Percentiles rank a stretch among this genome's conserved stretches.
These are phyloP conservation scores for Castanea sativa DNA, from an alignment of 306 rosid genomes.

Conservation along the genomic window DNA sequence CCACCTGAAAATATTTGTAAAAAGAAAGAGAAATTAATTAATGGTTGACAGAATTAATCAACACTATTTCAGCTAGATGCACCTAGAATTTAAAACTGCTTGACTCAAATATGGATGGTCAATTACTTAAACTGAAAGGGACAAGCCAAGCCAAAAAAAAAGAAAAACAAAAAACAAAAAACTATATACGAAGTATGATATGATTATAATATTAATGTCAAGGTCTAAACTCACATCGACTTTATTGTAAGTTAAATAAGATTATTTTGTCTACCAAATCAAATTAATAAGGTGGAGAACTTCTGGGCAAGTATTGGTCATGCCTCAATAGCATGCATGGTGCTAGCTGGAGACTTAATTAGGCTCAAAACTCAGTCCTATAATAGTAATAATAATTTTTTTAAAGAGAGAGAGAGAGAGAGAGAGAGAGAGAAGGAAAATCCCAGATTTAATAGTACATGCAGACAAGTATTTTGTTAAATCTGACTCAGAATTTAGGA, in stretches of 20 bases:
- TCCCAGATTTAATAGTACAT: not conserved
- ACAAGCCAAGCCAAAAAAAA: not conserved
- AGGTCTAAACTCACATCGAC: not conserved
- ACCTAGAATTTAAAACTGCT: too few relatives aligned
- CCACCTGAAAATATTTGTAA: slow-evolving; percentile 51
- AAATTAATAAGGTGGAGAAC: not conserved
- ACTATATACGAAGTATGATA: not conserved
- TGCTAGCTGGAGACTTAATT: not conserved
- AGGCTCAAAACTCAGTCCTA: too few relatives aligned
- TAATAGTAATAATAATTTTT: not conserved
- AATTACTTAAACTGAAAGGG: not conserved
- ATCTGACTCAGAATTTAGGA: not conserved
- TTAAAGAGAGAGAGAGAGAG: not conserved
- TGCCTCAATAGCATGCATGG: not conserved
- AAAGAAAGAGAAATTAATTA: not conserved
- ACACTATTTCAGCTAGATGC: too few relatives aligned
- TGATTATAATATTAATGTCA: not conserved
- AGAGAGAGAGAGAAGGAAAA: not conserved
- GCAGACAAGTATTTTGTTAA: not conserved
- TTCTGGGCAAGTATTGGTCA: not conserved
- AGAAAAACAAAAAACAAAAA: not conserved
- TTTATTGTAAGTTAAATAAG: not conserved
- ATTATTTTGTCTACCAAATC: not conserved
- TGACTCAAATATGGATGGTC: not conserved
- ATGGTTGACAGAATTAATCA: not conserved